Base-by-base conservation (phyloP, 2,329 filamentous ascomycete species). In the Alternaria triticimaculans region DNA sequence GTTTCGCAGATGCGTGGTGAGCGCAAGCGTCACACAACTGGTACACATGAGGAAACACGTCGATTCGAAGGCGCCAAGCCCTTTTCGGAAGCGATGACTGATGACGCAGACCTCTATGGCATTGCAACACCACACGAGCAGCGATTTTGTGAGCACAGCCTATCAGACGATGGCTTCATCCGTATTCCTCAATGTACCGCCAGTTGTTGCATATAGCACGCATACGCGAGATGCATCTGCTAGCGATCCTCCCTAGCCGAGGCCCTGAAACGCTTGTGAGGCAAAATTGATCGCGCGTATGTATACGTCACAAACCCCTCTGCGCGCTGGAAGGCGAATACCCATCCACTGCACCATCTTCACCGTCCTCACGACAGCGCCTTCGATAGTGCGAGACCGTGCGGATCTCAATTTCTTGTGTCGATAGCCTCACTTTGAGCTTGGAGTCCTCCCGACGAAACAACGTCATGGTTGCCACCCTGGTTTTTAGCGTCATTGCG, bases 191-290 rank as follows among this genome's bases (percentile, higher is more conserved):
- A 6, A 48, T 15, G 11, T 15, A 30, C 53, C 33, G n/a, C 15
- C 18, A 41, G 44, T 26, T 23, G 28, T 56, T 56, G 54, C 54
- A 26, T 26, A 44, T 23, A 44, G 53, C 37, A 43, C 15, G 14
- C 45, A 15, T 49, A 59, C 46, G 30, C 49, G 43, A 43, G 26
- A 58, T 59, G 61, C 43, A 14, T n/a, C 14, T 57, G 49, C 45
- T 23, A 54, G 23, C 30, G 28, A 43, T 58, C 18, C 41, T 37
- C 33, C 7, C 41, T 60, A 59, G 45, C 57, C 59, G 62, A 69
- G 63, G 56, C 26, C 48, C 66, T 76, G 72, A 77, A 76, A 77
- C 76, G 61, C 63, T 66, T 65, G 66, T 75, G 73, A 76, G 64
- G 70, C 73, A 71, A 50, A 37, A 15, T 12, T 20, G 30, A 59